Percentiles rank a stretch among this genome's conserved stretches.
Evolutionary conservation across 306 rosid genomes (phyloP).

Genomic region (Quercus mongolica): DNA sequence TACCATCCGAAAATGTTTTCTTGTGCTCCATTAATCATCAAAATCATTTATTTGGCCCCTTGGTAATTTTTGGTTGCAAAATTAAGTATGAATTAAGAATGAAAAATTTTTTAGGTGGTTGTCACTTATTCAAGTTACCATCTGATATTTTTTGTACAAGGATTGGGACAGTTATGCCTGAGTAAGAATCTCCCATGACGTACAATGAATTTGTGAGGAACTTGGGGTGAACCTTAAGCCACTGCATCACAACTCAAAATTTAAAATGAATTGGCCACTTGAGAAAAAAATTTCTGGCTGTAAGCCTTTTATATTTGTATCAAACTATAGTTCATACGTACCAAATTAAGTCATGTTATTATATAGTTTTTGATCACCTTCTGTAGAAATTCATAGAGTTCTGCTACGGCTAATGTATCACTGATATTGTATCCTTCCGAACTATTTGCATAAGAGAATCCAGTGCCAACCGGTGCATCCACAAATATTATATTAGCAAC

Average conservation of each 20-base stretch:
- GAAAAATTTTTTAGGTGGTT: background rate
- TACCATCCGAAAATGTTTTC: too few species aligned
- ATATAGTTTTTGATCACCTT: background rate
- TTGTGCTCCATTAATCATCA: too few species aligned
- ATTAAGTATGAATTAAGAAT: background rate
- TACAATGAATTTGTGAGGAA: constrained; percentile 36
- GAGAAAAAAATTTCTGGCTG: too few species aligned
- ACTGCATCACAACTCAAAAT: constrained; percentile 10
- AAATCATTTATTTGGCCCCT: too few species aligned
- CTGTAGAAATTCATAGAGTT: constrained; percentile 1
- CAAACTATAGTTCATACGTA: too few species aligned
- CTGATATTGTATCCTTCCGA: background rate
- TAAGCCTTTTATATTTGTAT: background rate
- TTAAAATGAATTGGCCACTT: too few species aligned
- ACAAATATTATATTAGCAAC: too few species aligned
- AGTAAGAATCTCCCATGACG: constrained; percentile 53
- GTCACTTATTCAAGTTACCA: constrained; percentile 28
- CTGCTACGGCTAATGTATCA: background rate
- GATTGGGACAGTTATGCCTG: constrained; percentile 29
- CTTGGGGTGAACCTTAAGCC: background rate
- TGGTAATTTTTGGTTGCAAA: too few species aligned
- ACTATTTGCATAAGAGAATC: constrained; percentile 25
- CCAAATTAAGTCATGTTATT: too few species aligned
- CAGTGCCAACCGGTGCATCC: too few species aligned
- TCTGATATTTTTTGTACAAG: constrained; percentile 33